Percentiles rank a stretch among this genome's conserved stretches.
Conservation (phyloP, 495 filamentous ascomycete genomes). For the Tuber calosporum region DNA sequence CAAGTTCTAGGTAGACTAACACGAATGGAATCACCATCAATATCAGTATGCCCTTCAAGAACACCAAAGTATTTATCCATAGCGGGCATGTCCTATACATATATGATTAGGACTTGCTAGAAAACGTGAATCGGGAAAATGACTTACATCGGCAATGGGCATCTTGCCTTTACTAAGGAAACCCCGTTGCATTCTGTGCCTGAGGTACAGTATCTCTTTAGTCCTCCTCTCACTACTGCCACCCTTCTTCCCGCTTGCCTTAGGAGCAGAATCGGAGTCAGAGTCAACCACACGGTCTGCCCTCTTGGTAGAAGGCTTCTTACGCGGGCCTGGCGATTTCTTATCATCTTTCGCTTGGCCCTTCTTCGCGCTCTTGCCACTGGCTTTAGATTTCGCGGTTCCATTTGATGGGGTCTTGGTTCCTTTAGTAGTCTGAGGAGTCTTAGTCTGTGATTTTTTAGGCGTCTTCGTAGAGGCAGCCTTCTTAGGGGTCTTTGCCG, state of each 20-base stretch:
- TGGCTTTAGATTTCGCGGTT: conserved; percentile 26
- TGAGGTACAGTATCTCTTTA: conserved; percentile 31
- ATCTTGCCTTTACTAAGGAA: conserved; percentile 38
- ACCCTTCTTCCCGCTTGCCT: conserved; percentile 25
- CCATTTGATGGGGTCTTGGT: conserved; percentile 36
- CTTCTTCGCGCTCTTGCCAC: conserved; percentile 36
- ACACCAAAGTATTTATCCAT: conserved; percentile 32
- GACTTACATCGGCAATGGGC: conserved; percentile 29
- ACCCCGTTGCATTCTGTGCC: conserved; percentile 36
- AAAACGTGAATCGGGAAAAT: conserved; percentile 7
- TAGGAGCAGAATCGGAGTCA: conserved; percentile 29
- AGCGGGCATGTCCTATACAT: conserved; percentile 33
- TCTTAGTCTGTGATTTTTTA: conserved; percentile 14
- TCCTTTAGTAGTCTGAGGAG: conserved; percentile 27
- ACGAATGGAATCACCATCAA: not conserved
- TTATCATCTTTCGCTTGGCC: conserved; percentile 45
- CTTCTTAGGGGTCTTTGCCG: conserved; percentile 40
- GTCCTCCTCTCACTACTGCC: not conserved
- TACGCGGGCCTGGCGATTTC: conserved; percentile 30
- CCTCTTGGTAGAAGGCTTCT: conserved; percentile 31
- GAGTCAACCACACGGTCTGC: conserved; percentile 34
- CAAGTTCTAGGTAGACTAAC: not conserved
- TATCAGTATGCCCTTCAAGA: conserved; percentile 21
- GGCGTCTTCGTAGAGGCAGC: conserved; percentile 37
- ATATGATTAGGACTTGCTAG: conserved; percentile 18